A percentile compares a stretch with the other conserved stretches of the same genome.
Conservation (phyloP, 257 asterid species). For the Gentiana dahurica region DNA sequence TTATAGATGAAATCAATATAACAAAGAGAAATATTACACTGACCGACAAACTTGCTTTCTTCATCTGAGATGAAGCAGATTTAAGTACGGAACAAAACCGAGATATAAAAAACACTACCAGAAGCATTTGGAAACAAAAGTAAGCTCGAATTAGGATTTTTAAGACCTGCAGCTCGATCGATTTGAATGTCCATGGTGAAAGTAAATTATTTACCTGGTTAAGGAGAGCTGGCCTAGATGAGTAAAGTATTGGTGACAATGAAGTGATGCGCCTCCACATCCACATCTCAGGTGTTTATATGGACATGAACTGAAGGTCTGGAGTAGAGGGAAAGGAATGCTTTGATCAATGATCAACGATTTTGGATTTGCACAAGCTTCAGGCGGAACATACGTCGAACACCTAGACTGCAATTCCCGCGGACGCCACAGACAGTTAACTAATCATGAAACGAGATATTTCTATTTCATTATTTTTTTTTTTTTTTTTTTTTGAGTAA, state of each 20-base stretch:
- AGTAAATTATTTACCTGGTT: slow-evolving; percentile 29
- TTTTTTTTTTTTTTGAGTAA: no score
- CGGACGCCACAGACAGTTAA: no score
- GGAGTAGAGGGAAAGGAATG: slow-evolving; percentile 3
- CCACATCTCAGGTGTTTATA: slow-evolving; percentile 46
- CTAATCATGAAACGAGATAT: no score
- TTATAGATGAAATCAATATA: no score
- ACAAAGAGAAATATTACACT: no score
- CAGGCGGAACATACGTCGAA: slow-evolving; percentile 7
- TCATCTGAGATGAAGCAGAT: neutral
- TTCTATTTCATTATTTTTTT: no score
- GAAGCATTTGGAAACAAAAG: no score
- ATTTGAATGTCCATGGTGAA: neutral
- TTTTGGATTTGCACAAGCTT: neutral
- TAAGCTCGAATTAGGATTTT: no score
- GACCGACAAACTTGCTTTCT: no score
- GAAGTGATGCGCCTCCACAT: slow-evolving; percentile 74
- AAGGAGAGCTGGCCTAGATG: slow-evolving; percentile 29
- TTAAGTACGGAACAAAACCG: neutral
- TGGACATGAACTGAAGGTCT: neutral
- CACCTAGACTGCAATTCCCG: neutral
- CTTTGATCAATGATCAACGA: neutral
- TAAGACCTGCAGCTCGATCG: no score
- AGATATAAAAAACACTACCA: slow-evolving; percentile 1
- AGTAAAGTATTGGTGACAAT: slow-evolving; percentile 32